phyloP scores from a whole-genome alignment of 2,329 filamentous ascomycete genomes.

The Aciculosporium take region DNA sequence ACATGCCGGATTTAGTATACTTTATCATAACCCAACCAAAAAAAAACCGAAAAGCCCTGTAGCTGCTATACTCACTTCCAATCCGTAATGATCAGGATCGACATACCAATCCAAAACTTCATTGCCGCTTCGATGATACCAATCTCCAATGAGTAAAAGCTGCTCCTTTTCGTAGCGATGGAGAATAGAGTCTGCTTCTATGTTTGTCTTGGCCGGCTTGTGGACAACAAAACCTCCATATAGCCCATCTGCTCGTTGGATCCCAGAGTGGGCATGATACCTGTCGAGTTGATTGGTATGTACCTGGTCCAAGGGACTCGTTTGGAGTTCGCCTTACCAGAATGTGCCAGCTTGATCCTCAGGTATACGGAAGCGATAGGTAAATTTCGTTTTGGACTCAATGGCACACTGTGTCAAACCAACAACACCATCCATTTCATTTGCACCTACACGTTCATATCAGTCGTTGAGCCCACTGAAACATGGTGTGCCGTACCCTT shows the following conservation, averaged over 20 bases:
- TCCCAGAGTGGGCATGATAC: constrained; percentile 49
- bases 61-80: constrained; percentile 7
- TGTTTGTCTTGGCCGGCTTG: constrained; percentile 19
- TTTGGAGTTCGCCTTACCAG: constrained; percentile 30
- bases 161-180: constrained; percentile 18
- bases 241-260: constrained; percentile 23
- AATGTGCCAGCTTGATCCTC: constrained; percentile 39
- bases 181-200: constrained; percentile 7
- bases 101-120: constrained; percentile 14
- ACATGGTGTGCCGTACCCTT: constrained; percentile 23
- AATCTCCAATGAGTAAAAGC: constrained; percentile 24
- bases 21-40: constrained; percentile 11
- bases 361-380: constrained; percentile 42
- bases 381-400: constrained; percentile 35
- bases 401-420: constrained; percentile 49
- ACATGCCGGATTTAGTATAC: constrained; percentile 11
- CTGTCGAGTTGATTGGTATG: constrained; percentile 10
- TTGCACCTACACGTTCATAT: constrained; percentile 23
- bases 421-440: constrained; percentile 47
- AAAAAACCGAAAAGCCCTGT: too few relatives aligned
- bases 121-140: constrained; percentile 23
- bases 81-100: constrained; percentile 10
- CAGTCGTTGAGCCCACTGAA: not conserved
- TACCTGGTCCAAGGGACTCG: not conserved
- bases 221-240: constrained; percentile 18